Evolutionary conservation across 768 basidiomycete species (phyloP), one percentile per base, ranked within the genome.

Genomic region (Chiua virens): DNA sequence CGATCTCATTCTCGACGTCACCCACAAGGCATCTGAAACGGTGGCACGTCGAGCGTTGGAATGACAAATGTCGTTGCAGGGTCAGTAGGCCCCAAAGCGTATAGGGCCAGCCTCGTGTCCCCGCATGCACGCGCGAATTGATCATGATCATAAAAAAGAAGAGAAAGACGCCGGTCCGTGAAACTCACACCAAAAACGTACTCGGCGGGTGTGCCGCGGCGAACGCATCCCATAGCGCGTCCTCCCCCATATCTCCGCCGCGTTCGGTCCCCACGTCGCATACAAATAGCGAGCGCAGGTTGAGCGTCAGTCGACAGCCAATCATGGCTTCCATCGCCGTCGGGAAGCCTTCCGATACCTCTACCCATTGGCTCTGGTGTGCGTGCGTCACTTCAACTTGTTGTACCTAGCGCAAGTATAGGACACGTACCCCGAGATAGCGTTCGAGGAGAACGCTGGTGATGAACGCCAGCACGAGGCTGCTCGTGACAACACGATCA

Each of bases 381-480:
- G 28, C 25, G 7, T 42, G 15, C 4, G 2, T 6, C n/a, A n/a
- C n/a, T n/a, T n/a, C n/a, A n/a, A n/a, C n/a, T n/a, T n/a, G n/a
- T n/a, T n/a, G n/a, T n/a, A n/a, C n/a, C n/a, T n/a, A n/a, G n/a
- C n/a, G n/a, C n/a, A n/a, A n/a, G n/a, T n/a, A n/a, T n/a, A n/a
- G 21, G 22, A 28, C 13, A 50, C 46, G 27, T 39, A 55, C 57
- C 41, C 44, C 44, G 25, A 49, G 22, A 21, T 40, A 21, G 8
- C 18, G 46, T 2, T 34, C 18, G 2, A 52, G 20, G 37, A 23
- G 21, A 21, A 42, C 5, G 25, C 34, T 37, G 44, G 32, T 6
- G 32, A 46, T 1, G 43, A 45, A 64, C 8, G 23, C 36, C 18
- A 64, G 3, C 9, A 57, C 13, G 28, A 58, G 40, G 38, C 61